A percentile compares a stretch with the other conserved stretches of the same genome.
phyloP scores from a whole-genome alignment of 192 early-diverging fungal species.

The Podila verticillata region DNA sequence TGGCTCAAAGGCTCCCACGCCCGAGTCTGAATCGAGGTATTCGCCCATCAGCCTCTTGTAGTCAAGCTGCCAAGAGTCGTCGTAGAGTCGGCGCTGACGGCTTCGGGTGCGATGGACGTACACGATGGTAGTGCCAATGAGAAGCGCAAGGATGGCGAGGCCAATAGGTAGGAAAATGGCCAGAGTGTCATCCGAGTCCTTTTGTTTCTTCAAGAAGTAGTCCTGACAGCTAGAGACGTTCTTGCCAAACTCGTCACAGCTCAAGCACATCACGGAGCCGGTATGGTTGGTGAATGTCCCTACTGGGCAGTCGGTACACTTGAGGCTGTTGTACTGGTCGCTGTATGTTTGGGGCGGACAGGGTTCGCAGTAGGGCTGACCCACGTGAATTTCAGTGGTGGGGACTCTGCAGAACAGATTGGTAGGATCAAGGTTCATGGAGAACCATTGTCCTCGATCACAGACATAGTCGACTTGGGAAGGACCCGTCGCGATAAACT shows the following conservation, averaged over 20 bases:
- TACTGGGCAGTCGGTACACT: slow-evolving; percentile 18
- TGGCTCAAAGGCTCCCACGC: slow-evolving; percentile 13
- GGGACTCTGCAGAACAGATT: slow-evolving; percentile 14
- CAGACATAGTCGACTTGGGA: slow-evolving; percentile 24
- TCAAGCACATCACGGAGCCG: slow-evolving; percentile 17
- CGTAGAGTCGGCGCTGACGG: slow-evolving; percentile 24
- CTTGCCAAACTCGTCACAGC: slow-evolving; percentile 27
- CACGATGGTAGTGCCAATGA: not conserved
- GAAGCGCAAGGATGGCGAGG: not conserved
- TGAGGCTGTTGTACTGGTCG: slow-evolving; percentile 17
- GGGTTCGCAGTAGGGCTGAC: slow-evolving; percentile 19
- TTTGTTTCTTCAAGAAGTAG: slow-evolving; percentile 18
- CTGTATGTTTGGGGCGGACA: slow-evolving; percentile 25
- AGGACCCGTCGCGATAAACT: slow-evolving; percentile 29
- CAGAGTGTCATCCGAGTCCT: slow-evolving; percentile 9
- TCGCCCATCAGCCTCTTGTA: slow-evolving; percentile 46
- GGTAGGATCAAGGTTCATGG: not conserved
- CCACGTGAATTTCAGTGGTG: slow-evolving; percentile 1
- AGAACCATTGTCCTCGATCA: slow-evolving; percentile 16
- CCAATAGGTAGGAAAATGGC: slow-evolving; percentile 30
- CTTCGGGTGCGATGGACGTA: slow-evolving; percentile 19
- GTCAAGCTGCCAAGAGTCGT: slow-evolving; percentile 49
- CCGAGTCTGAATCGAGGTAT: slow-evolving; percentile 24
- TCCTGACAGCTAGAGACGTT: slow-evolving; percentile 9
- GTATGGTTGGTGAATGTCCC: slow-evolving; percentile 29